Evolutionary conservation across 371 early-diverging fungal species (phyloP).

Genomic region (Syncephalastrum racemosum): DNA sequence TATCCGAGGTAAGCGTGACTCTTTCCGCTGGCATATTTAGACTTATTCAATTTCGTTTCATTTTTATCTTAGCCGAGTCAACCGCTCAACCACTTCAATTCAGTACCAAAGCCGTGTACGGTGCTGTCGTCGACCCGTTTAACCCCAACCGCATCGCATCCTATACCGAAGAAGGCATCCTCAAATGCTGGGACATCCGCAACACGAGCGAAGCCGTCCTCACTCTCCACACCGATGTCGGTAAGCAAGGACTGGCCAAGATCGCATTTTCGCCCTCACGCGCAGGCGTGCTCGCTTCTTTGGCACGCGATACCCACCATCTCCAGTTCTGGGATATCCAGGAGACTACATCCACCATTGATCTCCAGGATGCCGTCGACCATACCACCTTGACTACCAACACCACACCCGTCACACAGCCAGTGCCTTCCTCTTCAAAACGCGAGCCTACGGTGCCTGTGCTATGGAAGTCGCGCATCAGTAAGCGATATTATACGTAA

Average conservation of each 20-base stretch:
- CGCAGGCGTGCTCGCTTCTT: constrained; percentile 64
- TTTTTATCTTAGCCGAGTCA: constrained; percentile 18
- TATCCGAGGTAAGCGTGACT: constrained; percentile 50
- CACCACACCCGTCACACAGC: neutral
- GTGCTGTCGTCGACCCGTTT: constrained; percentile 73
- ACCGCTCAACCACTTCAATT: constrained; percentile 48
- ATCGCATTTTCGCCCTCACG: constrained; percentile 67
- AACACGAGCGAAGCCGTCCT: constrained; percentile 60
- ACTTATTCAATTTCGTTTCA: neutral
- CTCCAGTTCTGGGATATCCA: constrained; percentile 70
- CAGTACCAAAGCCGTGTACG: constrained; percentile 74
- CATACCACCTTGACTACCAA: neutral
- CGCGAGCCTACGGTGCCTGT: constrained; percentile 53
- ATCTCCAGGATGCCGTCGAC: neutral
- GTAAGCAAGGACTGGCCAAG: constrained; percentile 44
- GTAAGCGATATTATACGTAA: constrained; percentile 30
- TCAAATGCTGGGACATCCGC: constrained; percentile 81
- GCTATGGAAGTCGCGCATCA: constrained; percentile 64
- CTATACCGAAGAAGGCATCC: constrained; percentile 67
- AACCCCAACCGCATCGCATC: constrained; percentile 70
- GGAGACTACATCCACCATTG: constrained; percentile 36
- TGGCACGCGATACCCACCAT: constrained; percentile 57
- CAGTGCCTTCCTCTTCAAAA: constrained; percentile 1
- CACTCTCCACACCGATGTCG: constrained; percentile 33
- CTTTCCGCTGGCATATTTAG: neutral